Evolutionary conservation across 257 asterid species (phyloP).

Genomic region (Galeopsis tetrahit): DNA sequence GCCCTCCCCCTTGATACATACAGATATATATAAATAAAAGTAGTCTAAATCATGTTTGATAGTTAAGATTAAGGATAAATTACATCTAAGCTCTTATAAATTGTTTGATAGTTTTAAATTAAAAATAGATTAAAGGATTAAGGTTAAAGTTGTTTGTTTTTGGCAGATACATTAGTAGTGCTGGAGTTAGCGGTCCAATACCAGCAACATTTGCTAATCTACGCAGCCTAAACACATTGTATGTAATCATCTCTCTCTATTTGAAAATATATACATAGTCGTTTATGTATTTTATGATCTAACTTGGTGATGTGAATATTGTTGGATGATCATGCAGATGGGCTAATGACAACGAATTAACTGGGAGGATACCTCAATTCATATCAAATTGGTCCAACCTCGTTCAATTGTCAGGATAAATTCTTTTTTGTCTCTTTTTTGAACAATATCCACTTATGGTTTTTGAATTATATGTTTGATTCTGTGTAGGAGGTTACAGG

Average conservation of each 20-base stretch:
- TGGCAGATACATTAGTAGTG: conserved; percentile 49
- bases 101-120: too few species aligned
- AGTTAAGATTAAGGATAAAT: too few species aligned
- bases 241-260: conserved; percentile 17
- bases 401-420: conserved; percentile 50
- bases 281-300: not conserved
- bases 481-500: conserved; percentile 68
- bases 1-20: too few species aligned
- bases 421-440: not conserved
- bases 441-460: not conserved
- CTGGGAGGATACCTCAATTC: conserved; percentile 75
- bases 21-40: too few species aligned
- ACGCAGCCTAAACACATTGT: conserved; percentile 43
- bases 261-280: not conserved
- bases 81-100: too few species aligned
- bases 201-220: conserved; percentile 56
- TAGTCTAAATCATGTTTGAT: too few species aligned
- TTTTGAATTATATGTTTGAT: not conserved
- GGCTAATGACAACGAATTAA: conserved; percentile 62
- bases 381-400: conserved; percentile 71
- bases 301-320: not conserved
- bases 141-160: conserved; percentile 17
- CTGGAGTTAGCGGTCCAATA: conserved; percentile 61
- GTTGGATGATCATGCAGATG: conserved; percentile 46
- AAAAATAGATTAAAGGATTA: too few species aligned